Evolutionary conservation across 2,329 filamentous ascomycete genomes (phyloP).

Genomic region (Capronia epimyces): DNA sequence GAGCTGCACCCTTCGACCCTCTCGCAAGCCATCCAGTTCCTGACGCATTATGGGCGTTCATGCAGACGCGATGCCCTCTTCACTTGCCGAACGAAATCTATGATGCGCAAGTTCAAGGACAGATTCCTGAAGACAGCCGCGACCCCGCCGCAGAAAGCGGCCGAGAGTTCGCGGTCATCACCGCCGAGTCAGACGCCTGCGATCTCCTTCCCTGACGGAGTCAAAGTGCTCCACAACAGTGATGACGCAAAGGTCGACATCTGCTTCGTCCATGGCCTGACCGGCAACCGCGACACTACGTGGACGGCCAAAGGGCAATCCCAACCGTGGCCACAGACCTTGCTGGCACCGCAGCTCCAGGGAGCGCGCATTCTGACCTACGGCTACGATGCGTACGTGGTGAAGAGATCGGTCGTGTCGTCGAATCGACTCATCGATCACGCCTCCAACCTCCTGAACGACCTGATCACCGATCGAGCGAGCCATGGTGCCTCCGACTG

Average conservation of each 20-base stretch:
- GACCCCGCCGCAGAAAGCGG: too few species aligned
- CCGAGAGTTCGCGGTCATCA: too few species aligned
- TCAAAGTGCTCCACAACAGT: constrained; percentile 6
- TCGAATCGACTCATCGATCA: constrained; percentile 33
- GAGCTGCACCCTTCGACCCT: too few species aligned
- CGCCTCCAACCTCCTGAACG: constrained; percentile 31
- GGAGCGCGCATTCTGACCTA: constrained; percentile 25
- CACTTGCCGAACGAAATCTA: too few species aligned
- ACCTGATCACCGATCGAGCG: constrained; percentile 29
- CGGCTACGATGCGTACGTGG: constrained; percentile 26
- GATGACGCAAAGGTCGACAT: constrained; percentile 16
- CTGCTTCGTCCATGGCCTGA: constrained; percentile 29
- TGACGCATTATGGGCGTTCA: too few species aligned
- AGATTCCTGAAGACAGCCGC: too few species aligned
- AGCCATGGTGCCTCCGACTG: constrained; percentile 17
- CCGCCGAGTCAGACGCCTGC: too few species aligned
- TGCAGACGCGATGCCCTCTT: too few species aligned
- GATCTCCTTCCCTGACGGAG: too few species aligned
- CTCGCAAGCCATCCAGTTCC: too few species aligned
- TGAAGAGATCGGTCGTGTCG: constrained; percentile 28
- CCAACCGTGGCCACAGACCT: constrained; percentile 24
- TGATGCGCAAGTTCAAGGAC: too few species aligned
- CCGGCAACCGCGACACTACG: constrained; percentile 27
- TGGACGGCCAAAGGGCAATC: constrained; percentile 26
- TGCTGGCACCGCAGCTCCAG: constrained; percentile 18